These are phyloP conservation scores for Aspergillus texensis DNA, from an alignment of 2,329 filamentous ascomycete genomes.

Conservation along the genomic window DNA sequence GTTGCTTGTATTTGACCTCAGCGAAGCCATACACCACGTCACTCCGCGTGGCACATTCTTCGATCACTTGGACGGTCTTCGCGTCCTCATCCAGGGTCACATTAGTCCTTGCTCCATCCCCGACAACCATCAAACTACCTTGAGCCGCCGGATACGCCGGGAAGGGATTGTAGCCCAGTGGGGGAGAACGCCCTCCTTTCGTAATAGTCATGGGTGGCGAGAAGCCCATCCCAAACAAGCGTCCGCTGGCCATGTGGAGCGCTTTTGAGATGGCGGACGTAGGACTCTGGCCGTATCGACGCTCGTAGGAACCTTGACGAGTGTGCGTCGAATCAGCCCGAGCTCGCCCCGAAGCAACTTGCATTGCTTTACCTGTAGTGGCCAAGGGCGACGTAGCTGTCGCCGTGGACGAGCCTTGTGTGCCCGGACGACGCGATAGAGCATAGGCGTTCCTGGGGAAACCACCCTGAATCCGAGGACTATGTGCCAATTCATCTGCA, in stretches of 20 bases:
- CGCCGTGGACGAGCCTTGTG: constrained; percentile 71
- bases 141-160: constrained; percentile 78
- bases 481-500: constrained; percentile 89
- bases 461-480: constrained; percentile 63
- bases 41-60: constrained; percentile 88
- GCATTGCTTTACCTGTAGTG: constrained; percentile 70
- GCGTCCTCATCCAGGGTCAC: constrained; percentile 75
- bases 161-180: constrained; percentile 66
- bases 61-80: constrained; percentile 76
- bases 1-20: constrained; percentile 96
- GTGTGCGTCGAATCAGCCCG: constrained; percentile 65
- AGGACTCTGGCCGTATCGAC: constrained; percentile 71
- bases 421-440: constrained; percentile 75
- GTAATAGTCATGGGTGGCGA: constrained; percentile 51
- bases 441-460: constrained; percentile 59
- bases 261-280: constrained; percentile 91
- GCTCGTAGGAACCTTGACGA: constrained; percentile 78
- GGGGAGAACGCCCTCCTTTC: constrained; percentile 50
- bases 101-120: constrained; percentile 64
- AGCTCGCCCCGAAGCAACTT: constrained; percentile 69
- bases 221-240: constrained; percentile 54
- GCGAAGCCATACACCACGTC: constrained; percentile 98
- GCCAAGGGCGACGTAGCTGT: constrained; percentile 69
- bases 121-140: constrained; percentile 67
- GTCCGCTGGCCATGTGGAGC: constrained; percentile 84